Percentiles rank a stretch among this genome's conserved stretches.
Evolutionary conservation across 805 yeast species (phyloP).

Genomic region (Kuraishia piskuri): DNA sequence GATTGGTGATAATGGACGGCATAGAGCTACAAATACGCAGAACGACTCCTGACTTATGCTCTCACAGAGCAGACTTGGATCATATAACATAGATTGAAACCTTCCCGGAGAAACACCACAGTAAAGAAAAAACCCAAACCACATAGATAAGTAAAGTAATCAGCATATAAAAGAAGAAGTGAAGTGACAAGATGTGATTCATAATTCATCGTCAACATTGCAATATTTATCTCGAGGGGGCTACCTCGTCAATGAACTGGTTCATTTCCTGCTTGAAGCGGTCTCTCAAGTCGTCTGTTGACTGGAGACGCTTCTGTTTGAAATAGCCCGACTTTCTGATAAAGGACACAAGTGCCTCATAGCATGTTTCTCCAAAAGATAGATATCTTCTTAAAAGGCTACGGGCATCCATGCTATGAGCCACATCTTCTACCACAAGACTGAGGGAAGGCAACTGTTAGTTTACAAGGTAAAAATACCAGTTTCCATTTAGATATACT

Average conservation of each 20-base stretch:
- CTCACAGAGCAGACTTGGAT: background rate
- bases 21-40: no score
- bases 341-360: slow-evolving; percentile 35
- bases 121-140: background rate
- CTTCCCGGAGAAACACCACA: background rate
- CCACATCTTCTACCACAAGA: slow-evolving; percentile 19
- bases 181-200: background rate
- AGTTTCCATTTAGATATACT: slow-evolving; percentile 10
- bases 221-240: background rate
- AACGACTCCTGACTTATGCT: no score
- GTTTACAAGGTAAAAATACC: slow-evolving; percentile 2
- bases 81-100: background rate
- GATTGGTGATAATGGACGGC: no score
- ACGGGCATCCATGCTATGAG: slow-evolving; percentile 35
- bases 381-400: slow-evolving; percentile 39
- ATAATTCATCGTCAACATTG: background rate
- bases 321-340: slow-evolving; percentile 45
- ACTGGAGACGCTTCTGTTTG: slow-evolving; percentile 27
- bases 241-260: slow-evolving; percentile 3
- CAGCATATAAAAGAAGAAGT: background rate
- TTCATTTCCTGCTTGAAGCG: slow-evolving; percentile 20
- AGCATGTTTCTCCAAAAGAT: slow-evolving; percentile 52
- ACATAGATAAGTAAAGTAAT: background rate
- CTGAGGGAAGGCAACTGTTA: background rate
- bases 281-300: slow-evolving; percentile 19